Conservation (phyloP, 2,329 filamentous ascomycete genomes). For the Venturia oleaginea region DNA sequence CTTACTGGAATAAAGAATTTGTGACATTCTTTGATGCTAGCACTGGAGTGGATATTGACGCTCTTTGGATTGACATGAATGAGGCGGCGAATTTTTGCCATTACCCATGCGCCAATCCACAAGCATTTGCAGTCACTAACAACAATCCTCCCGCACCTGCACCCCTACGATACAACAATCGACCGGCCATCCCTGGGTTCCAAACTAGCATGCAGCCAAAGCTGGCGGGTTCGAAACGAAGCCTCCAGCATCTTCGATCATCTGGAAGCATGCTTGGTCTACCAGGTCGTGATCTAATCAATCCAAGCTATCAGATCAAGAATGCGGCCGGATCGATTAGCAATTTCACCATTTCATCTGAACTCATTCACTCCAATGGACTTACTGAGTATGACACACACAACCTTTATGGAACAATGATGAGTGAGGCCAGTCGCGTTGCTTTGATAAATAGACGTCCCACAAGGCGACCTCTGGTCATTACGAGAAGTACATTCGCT, state of each 20-base stretch:
- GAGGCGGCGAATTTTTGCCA: conserved; percentile 49
- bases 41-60: conserved; percentile 65
- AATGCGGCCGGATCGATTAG: conserved; percentile 45
- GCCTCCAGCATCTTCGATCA: neutral
- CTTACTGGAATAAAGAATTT: conserved; percentile 65
- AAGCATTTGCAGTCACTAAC: conserved; percentile 27
- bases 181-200: conserved; percentile 60
- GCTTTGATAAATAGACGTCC: conserved; percentile 61
- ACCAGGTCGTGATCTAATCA: conserved; percentile 53
- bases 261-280: conserved; percentile 41
- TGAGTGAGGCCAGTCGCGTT: conserved; percentile 55
- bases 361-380: conserved; percentile 60
- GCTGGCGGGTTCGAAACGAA: neutral
- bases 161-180: conserved; percentile 47
- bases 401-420: conserved; percentile 68
- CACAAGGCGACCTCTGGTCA: conserved; percentile 55
- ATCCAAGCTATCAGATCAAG: conserved; percentile 56
- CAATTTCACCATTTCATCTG: conserved; percentile 50
- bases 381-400: conserved; percentile 65
- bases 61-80: conserved; percentile 51
- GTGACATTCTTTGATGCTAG: conserved; percentile 52
- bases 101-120: conserved; percentile 28
- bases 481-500: conserved; percentile 68
- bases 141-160: conserved; percentile 53
- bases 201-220: conserved; percentile 56